Base-by-base conservation (phyloP, 2,329 filamentous ascomycete species). In the Sporothrix globosa region DNA sequence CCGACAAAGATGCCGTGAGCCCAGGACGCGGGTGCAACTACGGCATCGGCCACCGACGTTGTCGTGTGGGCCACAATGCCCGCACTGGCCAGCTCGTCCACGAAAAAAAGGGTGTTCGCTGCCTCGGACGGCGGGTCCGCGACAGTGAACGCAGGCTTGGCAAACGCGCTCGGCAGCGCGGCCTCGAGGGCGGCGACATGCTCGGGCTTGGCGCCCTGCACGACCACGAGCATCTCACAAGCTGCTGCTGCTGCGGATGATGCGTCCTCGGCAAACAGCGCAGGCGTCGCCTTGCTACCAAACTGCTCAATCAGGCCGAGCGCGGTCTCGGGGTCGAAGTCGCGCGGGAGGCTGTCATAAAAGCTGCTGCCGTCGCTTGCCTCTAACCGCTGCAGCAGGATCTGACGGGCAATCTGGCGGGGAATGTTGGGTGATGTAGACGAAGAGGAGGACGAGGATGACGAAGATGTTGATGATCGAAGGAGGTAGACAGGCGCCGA, bases 291-390 rank as follows among this genome's bases (percentile, higher is more conserved):
- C 41, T 80, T 76, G 73, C 85, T 87, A 73, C 88, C 89, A 77
- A 88, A 91, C 66, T 81, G 80, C 76, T 88, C 87, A 76, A 93
- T 81, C 74, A 87, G 80, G 65, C 82, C 80, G 52, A 92, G 79
- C 10, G 86, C 84, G 50, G 80, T 79, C 54, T 86, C 83, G 70
- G 84, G 81, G 60, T 81, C 77, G 71, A 81, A 73, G 46, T 77
- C 78, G 39, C 79, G 77, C 50, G 80, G 83, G 67, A 83, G 80
- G 75, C 82, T 84, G 77, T 79, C 82, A 75, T 81, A 81, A 74
- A 81, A 82, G 74, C 83, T 82, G 73, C 82, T 84, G 76, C 82
- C 82, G 75, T 82, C 80, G 46, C 81, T 78, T 69, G 81, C 80
- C 21, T 82, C 82, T 71, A 88, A 79, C 67, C 88, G 85, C 77